Evolutionary conservation across 441 rosid species (phyloP).

Genomic region (Mallotus repandus): DNA sequence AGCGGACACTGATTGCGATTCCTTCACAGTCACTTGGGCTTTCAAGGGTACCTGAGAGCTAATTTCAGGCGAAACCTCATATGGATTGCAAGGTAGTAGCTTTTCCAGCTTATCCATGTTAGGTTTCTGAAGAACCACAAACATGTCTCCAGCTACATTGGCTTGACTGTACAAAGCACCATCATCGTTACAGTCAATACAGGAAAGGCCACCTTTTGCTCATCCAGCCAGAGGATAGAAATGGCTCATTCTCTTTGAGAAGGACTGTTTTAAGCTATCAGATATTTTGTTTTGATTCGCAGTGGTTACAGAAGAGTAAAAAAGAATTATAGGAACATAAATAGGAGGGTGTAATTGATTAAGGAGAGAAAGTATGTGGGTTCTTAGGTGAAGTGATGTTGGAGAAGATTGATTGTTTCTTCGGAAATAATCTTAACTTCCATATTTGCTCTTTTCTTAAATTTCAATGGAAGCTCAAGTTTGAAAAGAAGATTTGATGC

Average conservation of each 20-base stretch:
- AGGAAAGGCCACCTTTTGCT: constrained; percentile 6
- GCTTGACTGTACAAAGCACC: constrained; percentile 28
- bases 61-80: background rate
- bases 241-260: constrained; percentile 19
- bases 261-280: constrained; percentile 2
- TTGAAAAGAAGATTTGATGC: too few relatives aligned
- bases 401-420: constrained; percentile 1
- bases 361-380: constrained; percentile 1
- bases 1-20: constrained; percentile 15
- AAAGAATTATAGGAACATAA: constrained; percentile 16
- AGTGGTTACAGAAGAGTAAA: constrained; percentile 2
- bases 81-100: constrained; percentile 6
- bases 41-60: background rate
- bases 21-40: constrained; percentile 27
- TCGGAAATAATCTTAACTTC: too few relatives aligned
- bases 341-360: constrained; percentile 10
- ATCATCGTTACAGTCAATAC: constrained; percentile 26
- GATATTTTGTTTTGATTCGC: background rate
- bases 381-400: constrained; percentile 4
- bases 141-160: constrained; percentile 12
- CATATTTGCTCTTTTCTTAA: too few relatives aligned
- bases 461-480: too few relatives aligned
- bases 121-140: constrained; percentile 5
- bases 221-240: constrained; percentile 32
- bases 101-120: background rate